Conservation (phyloP, 1,284 basidiomycete species). For the Jaminaea rosea region DNA sequence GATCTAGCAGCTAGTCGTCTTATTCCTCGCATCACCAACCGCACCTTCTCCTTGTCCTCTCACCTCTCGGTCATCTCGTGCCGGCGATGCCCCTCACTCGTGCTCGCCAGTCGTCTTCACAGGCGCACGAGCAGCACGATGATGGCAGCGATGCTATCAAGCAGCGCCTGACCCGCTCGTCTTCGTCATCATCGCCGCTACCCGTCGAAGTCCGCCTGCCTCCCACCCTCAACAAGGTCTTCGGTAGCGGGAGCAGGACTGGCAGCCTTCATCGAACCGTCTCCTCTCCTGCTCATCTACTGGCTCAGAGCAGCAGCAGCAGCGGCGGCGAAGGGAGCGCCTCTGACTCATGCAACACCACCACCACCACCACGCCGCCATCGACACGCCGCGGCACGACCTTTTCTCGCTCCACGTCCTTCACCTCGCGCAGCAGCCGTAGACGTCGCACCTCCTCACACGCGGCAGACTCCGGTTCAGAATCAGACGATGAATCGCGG, state of each 20-base stretch:
- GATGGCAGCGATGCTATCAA: conserved; percentile 1
- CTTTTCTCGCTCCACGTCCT: too few relatives aligned
- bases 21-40: too few relatives aligned
- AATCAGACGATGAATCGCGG: conserved; percentile 6
- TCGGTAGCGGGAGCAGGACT: neutral
- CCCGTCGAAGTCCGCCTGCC: too few relatives aligned
- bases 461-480: neutral
- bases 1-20: too few relatives aligned
- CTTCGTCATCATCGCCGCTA: too few relatives aligned
- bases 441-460: neutral
- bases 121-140: neutral
- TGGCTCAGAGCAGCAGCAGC: neutral
- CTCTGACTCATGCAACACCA: too few relatives aligned
- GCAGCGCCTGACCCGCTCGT: neutral
- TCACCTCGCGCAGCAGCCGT: too few relatives aligned
- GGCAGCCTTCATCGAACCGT: neutral
- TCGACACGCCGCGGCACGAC: neutral
- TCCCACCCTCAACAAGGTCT: neutral
- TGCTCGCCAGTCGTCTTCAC: neutral
- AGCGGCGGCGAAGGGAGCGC: too few relatives aligned
- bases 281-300: neutral
- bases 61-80: too few relatives aligned
- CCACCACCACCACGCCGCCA: neutral
- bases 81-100: neutral
- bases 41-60: too few relatives aligned